phyloP scores from a whole-genome alignment of 768 basidiomycete species.

The Zangia roseola region DNA sequence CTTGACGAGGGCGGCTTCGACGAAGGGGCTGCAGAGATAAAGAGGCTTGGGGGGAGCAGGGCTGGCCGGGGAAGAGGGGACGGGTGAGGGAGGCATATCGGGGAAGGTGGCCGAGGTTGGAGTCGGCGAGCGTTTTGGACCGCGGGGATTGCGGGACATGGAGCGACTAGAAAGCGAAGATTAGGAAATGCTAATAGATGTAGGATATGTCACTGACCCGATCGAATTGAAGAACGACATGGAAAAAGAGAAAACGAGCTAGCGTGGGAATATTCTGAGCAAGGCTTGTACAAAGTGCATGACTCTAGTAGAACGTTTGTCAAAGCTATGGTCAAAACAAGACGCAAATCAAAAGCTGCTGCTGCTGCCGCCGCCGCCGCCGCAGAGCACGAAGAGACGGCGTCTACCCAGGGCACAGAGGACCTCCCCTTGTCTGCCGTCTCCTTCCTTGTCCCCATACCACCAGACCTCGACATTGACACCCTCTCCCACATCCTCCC shows the following conservation, averaged over 20 bases:
- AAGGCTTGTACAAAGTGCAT: too few relatives aligned
- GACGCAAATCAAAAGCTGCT: slow-evolving; percentile 59
- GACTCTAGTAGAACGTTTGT: too few relatives aligned
- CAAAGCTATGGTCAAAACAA: slow-evolving; percentile 52
- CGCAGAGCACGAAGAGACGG: slow-evolving; percentile 32
- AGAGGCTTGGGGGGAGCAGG: slow-evolving; percentile 53
- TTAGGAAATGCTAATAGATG: too few relatives aligned
- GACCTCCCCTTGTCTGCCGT: slow-evolving; percentile 32
- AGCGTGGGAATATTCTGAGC: slow-evolving; percentile 17
- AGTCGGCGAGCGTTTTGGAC: slow-evolving; percentile 70
- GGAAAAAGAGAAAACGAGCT: not conserved
- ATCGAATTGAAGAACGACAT: slow-evolving; percentile 88
- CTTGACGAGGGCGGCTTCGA: slow-evolving; percentile 92
- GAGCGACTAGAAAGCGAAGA: slow-evolving; percentile 50
- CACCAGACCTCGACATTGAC: slow-evolving; percentile 67
- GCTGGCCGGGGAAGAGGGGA: slow-evolving; percentile 39
- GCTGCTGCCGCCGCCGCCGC: slow-evolving; percentile 34
- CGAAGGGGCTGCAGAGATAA: slow-evolving; percentile 92
- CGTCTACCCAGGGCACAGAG: slow-evolving; percentile 35
- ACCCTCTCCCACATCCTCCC: slow-evolving; percentile 60
- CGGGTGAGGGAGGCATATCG: slow-evolving; percentile 42
- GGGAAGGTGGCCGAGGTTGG: slow-evolving; percentile 65
- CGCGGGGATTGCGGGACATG: slow-evolving; percentile 72
- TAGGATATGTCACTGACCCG: slow-evolving; percentile 50
- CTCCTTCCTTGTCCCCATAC: slow-evolving; percentile 44